Conservation (phyloP, 306 rosid species). For the Alnus rubra region DNA sequence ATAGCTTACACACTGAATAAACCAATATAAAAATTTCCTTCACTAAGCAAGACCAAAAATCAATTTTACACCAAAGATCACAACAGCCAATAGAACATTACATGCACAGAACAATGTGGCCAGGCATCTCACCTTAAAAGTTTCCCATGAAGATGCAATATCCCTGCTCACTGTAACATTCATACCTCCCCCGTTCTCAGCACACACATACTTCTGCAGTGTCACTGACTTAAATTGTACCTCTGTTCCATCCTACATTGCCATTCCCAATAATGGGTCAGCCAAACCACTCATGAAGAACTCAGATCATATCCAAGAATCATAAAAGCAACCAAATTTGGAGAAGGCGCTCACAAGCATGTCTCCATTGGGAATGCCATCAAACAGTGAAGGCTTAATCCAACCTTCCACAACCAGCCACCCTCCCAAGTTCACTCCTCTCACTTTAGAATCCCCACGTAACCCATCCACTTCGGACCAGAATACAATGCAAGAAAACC, state of each 20-base stretch:
- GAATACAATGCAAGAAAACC: conserved; percentile 24
- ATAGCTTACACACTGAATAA: not conserved
- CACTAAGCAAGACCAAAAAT: not conserved
- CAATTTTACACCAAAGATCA: not conserved
- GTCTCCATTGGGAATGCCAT: conserved; percentile 90
- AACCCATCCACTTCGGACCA: conserved; percentile 64
- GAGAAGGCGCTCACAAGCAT: conserved; percentile 69
- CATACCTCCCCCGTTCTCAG: conserved; percentile 86
- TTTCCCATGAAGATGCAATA: conserved; percentile 85
- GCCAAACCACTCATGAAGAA: conserved; percentile 20
- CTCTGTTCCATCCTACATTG: conserved; percentile 73
- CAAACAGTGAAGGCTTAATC: conserved; percentile 94
- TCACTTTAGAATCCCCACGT: conserved; percentile 59
- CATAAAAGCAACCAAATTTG: conserved; percentile 1
- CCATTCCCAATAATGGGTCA: conserved; percentile 25
- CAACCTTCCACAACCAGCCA: conserved; percentile 96
- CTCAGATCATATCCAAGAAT: conserved; percentile 3
- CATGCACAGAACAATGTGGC: conserved; percentile 13
- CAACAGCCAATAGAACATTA: conserved; percentile 20
- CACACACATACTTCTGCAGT: conserved; percentile 70
- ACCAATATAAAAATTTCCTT: not conserved
- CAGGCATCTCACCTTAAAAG: conserved; percentile 62
- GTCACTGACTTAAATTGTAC: conserved; percentile 83
- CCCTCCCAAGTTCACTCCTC: conserved; percentile 95
- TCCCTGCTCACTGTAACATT: conserved; percentile 72